phyloP scores from a whole-genome alignment of 179 eudicot genomes.

The Corrigiola litoralis region DNA sequence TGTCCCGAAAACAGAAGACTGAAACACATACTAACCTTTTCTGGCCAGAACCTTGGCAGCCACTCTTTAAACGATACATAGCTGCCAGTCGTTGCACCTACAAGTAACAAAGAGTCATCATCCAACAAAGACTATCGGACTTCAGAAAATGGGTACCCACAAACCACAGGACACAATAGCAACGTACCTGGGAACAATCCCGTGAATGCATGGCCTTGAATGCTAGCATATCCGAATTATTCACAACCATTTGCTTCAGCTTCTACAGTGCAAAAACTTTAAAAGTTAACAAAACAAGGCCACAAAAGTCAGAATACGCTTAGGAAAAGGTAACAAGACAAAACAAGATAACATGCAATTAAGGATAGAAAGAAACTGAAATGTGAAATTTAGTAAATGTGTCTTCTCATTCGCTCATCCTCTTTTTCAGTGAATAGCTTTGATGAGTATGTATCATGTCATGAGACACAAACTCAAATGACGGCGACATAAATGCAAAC shows the following conservation, averaged over 20 bases:
- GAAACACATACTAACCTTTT: slow-evolving; percentile 44
- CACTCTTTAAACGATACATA: slow-evolving; percentile 71
- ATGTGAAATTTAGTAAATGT: neutral
- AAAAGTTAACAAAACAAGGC: slow-evolving; percentile 16
- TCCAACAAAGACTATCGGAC: neutral
- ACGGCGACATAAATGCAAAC: no score
- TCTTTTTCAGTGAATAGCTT: neutral
- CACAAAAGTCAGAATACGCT: neutral
- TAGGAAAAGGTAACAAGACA: neutral
- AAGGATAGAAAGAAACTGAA: neutral
- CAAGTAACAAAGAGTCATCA: neutral
- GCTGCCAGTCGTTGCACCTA: slow-evolving; percentile 83
- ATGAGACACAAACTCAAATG: neutral
- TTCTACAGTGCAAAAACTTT: slow-evolving; percentile 47
- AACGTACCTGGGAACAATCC: slow-evolving; percentile 85
- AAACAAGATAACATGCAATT: neutral
- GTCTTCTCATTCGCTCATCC: neutral
- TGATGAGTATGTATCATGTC: neutral
- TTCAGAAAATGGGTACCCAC: neutral
- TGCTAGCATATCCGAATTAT: slow-evolving; percentile 51
- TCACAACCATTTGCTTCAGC: slow-evolving; percentile 71
- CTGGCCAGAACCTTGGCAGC: slow-evolving; percentile 74
- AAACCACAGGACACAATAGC: neutral
- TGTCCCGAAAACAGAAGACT: neutral
- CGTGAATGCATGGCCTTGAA: slow-evolving; percentile 82